These are phyloP conservation scores for Cordyceps militaris DNA, from an alignment of 2,329 filamentous ascomycete genomes.

Conservation along the genomic window DNA sequence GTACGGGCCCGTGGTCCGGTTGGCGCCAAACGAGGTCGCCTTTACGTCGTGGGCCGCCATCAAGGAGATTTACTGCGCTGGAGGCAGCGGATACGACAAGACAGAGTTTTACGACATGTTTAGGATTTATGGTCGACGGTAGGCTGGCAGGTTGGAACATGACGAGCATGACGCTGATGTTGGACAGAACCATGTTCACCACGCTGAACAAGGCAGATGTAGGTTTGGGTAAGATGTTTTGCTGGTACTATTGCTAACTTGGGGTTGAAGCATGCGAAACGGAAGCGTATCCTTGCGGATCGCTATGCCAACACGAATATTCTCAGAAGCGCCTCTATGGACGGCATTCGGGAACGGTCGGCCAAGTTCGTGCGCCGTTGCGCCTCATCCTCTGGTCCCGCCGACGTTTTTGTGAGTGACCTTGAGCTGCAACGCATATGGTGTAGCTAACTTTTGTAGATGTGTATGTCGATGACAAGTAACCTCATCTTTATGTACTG, in stretches of 20 bases:
- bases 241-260: background rate
- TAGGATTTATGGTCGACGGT: slow-evolving; percentile 49
- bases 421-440: background rate
- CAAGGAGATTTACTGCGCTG: slow-evolving; percentile 56
- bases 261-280: slow-evolving; percentile 47
- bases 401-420: slow-evolving; percentile 54
- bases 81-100: slow-evolving; percentile 58
- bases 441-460: slow-evolving; percentile 19
- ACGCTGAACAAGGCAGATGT: slow-evolving; percentile 48
- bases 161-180: slow-evolving; percentile 9
- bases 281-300: slow-evolving; percentile 57
- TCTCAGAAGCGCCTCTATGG: slow-evolving; percentile 46
- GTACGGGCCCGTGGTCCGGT: slow-evolving; percentile 51
- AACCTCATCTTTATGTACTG: slow-evolving; percentile 10
- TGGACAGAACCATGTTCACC: slow-evolving; percentile 50
- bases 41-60: slow-evolving; percentile 50
- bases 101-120: slow-evolving; percentile 59
- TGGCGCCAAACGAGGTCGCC: slow-evolving; percentile 52
- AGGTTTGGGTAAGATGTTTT: slow-evolving; percentile 18
- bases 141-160: slow-evolving; percentile 15
- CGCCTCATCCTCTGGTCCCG: slow-evolving; percentile 31
- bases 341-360: slow-evolving; percentile 52
- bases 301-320: slow-evolving; percentile 64
- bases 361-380: slow-evolving; percentile 49
- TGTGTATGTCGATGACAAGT: slow-evolving; percentile 21